Base-by-base conservation (phyloP, 2,329 filamentous ascomycete genomes). In the Pleurostoma richardsiae region DNA sequence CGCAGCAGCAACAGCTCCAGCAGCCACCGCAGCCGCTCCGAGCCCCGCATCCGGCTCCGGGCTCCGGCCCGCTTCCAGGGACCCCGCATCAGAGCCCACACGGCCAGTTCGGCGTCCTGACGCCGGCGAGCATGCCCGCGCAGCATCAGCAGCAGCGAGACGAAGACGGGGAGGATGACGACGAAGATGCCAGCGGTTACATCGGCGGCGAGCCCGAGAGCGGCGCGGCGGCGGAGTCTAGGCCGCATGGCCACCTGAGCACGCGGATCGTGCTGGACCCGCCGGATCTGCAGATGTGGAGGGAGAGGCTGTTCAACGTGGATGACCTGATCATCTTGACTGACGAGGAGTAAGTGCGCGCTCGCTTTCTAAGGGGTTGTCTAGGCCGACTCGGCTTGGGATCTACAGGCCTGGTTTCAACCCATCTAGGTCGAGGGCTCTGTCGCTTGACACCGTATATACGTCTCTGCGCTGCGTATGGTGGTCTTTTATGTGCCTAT, bases 261-360 rank as follows among this genome's bases (percentile, higher is more conserved):
- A 72, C 66, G 29, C 83, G 73, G 58, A 69, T 85, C 53, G 73
- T 88, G 8, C 63, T 81, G 6, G 70, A 87, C 56, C 86, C 86
- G 38, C 85, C 86, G 3, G 73, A 86, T 54, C 70, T 91, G 42
- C 71, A 79, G 10, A 70, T 72, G 51, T 92, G 88, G 88, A 74
- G 88, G 44, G 73, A 86, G 55, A 83, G 74, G 58, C 68, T 91
- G 41, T 92, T 91, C 63, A 76, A 87, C 58, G 83, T 90, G n/a
- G 80, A 89, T 55, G 82, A 86, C 40, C 79, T 76, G 41, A 85
- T 91, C 49, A 77, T 83, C 10, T 66, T 92, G 55, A 88, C 79
- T 30, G 81, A 90, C 62, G 84, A 90, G 52, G 77, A 91, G 83
- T 88, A 76, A 53, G 76, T 63, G 11, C 7, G 30, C 38, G 36